Conservation (phyloP, 75 land plant genomes). For the Ceratopteris richardii region DNA sequence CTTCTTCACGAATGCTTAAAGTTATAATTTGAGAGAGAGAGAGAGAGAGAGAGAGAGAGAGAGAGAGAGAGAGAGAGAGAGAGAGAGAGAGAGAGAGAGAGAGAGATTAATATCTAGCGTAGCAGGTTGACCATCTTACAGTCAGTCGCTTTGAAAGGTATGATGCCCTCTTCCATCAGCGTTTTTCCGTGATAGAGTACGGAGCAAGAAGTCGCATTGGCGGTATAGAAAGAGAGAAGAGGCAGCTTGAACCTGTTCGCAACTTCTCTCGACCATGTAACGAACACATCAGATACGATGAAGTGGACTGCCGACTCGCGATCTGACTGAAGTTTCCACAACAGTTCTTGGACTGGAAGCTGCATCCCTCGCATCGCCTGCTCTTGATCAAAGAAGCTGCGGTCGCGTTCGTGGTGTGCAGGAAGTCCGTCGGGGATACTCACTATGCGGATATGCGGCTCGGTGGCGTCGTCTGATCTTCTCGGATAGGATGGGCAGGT, state of each 20-base stretch:
- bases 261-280: slow-evolving; percentile 5
- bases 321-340: neutral
- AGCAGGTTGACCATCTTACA: no score
- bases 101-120: no score
- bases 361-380: neutral
- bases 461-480: no score
- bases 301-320: slow-evolving; percentile 3
- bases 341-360: neutral
- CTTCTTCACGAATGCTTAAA: no score
- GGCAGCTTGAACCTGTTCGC: slow-evolving; percentile 21
- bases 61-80: no score
- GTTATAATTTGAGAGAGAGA: no score
- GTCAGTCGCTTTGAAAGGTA: slow-evolving; percentile 27
- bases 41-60: no score
- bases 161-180: slow-evolving; percentile 6
- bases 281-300: slow-evolving; percentile 18
- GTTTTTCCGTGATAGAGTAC: slow-evolving; percentile 1
- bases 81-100: no score
- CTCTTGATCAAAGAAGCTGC: neutral
- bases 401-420: neutral
- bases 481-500: no score
- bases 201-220: slow-evolving; percentile 12
- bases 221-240: slow-evolving; percentile 13
- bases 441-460: neutral
- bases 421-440: neutral